A percentile compares a stretch with the other conserved stretches of the same genome.
phyloP scores from a whole-genome alignment of 176 grass and related monocot genomes.

The Puya raimondii region DNA sequence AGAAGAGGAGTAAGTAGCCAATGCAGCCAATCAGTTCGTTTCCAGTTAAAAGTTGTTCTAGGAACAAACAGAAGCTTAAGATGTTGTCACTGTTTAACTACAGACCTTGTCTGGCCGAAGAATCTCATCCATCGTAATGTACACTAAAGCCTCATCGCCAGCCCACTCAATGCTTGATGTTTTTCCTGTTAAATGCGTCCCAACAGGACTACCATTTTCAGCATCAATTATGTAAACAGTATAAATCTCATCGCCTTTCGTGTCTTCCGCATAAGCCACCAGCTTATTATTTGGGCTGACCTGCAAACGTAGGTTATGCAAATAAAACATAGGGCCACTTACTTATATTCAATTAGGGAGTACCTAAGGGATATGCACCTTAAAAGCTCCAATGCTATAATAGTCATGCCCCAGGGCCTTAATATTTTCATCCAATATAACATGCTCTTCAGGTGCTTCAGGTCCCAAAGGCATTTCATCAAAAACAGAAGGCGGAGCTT shows the following conservation, averaged over 20 bases:
- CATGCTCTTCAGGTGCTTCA: constrained; percentile 55
- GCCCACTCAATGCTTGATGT: constrained; percentile 78
- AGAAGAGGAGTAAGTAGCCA: not conserved
- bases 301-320: constrained; percentile 24
- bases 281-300: constrained; percentile 78
- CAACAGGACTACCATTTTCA: constrained; percentile 48
- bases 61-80: no score
- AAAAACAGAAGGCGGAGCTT: constrained; percentile 37
- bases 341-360: not conserved
- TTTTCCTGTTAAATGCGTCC: constrained; percentile 48
- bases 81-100: not conserved
- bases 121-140: constrained; percentile 75
- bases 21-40: no score
- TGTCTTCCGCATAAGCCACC: constrained; percentile 79
- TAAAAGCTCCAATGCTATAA: constrained; percentile 64
- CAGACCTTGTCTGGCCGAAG: constrained; percentile 85
- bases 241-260: constrained; percentile 81
- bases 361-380: constrained; percentile 32
- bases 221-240: constrained; percentile 67
- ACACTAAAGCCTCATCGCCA: constrained; percentile 66
- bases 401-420: constrained; percentile 57
- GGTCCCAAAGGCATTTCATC: constrained; percentile 64
- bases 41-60: no score
- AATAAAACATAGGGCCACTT: not conserved
- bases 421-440: constrained; percentile 86